Evolutionary conservation across 495 filamentous ascomycete species (phyloP).

Genomic region (Hypoxylon fragiforme): DNA sequence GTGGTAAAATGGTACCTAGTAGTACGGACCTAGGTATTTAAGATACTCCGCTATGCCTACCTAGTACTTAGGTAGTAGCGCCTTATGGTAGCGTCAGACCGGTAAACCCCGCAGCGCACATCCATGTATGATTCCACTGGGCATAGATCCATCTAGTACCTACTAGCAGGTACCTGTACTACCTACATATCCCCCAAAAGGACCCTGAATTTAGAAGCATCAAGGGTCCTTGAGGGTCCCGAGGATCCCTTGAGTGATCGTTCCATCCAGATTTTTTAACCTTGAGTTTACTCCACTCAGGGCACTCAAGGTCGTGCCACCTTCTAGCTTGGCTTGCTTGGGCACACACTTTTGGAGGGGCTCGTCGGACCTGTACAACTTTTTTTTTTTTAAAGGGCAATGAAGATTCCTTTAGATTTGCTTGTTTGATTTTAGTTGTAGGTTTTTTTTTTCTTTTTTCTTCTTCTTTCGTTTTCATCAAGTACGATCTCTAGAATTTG

Average conservation of each 20-base stretch:
- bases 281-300: slow-evolving; percentile 5
- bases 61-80: too few relatives aligned
- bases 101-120: too few relatives aligned
- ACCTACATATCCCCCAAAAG: slow-evolving; percentile 1
- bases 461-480: neutral
- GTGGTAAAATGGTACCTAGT: too few relatives aligned
- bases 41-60: too few relatives aligned
- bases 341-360: slow-evolving; percentile 27
- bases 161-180: too few relatives aligned
- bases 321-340: slow-evolving; percentile 17
- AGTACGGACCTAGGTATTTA: too few relatives aligned
- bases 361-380: slow-evolving; percentile 21
- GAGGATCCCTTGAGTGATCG: slow-evolving; percentile 20
- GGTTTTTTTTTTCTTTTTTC: neutral
- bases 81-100: too few relatives aligned
- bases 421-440: neutral
- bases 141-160: too few relatives aligned
- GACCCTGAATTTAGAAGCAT: slow-evolving; percentile 33
- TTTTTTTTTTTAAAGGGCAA: slow-evolving; percentile 6
- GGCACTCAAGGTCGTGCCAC: slow-evolving; percentile 31
- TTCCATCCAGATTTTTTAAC: slow-evolving; percentile 32
- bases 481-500: neutral
- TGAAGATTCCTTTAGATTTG: neutral
- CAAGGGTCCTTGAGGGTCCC: slow-evolving; percentile 34
- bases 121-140: too few relatives aligned